Base-by-base conservation (phyloP, 768 basidiomycete genomes). In the Tylopilus vinaceipallidus region DNA sequence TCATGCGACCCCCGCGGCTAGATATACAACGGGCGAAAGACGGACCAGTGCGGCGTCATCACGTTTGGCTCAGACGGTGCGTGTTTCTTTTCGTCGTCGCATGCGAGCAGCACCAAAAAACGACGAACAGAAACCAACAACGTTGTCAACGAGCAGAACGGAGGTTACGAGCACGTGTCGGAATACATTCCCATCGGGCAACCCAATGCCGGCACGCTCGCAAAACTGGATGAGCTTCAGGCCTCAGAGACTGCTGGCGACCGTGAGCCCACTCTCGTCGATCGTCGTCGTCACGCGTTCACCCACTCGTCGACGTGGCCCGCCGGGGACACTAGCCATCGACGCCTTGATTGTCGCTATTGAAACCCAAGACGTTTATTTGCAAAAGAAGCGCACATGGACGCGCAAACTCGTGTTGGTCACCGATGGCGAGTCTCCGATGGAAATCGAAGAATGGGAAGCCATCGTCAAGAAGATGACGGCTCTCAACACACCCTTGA, bases 11-110 rank as follows among this genome's bases (percentile, higher is more conserved):
- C 23, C 20, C 4, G 11, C 20, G 11, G 26, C 22, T 49, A 98
- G 95, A 93, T 98, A 56, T 93, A 84, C 63, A 83, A 88, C 56
- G 89, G 86, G 13, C 78, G 95, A 35, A 97, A 95, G 73, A 98
- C 95, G 10, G 95, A 95, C 62, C 84, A 91, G 62, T 91, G 92
- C 63, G 91, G 92, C n/a, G 81, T 98, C 24, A 78, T 97, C 40
- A 69, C 86, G 3, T 93, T 92, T 60, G 95, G 91, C n/a, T 82
- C 86, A 2, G 83, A 91, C 66, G 81, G 92, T 81, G 24, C 43
- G 59, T 42, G 11, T 45, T 27, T 22, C 37, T 2, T 23, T n/a
- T n/a, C 20, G 13, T 19, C 8, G 3, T n/a, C 4, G 7, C 27
- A 30, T 12, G 24, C 4, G 24, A 5, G 36, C 19, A 6, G n/a